Evolutionary conservation across 257 asterid species (phyloP), one percentile per base, ranked within the genome.

Genomic region (Penstemon eatonii): DNA sequence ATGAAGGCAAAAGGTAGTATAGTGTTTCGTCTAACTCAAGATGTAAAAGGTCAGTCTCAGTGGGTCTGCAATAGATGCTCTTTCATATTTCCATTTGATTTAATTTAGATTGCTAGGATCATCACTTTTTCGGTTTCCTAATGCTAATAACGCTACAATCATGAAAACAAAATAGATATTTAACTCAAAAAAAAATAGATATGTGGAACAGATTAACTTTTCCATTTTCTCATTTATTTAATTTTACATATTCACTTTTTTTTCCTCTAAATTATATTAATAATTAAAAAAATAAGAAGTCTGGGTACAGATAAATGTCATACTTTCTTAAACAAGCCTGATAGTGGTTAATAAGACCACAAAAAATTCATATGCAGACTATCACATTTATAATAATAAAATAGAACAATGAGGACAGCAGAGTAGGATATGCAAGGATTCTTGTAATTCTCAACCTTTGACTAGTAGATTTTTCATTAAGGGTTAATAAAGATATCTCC

Each of bases 401-500:
- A 68, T 47, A 55, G 77, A 65, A 61, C 50, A 57, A 33, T 46
- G 6, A 56, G 56, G 78, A 50, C 46, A 63, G 38, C 65, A 66
- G 68, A 74, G 66, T 68, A 65, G 33, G 63, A 71, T 7, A 58
- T 68, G 77, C 82, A 79, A 68, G 79, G 79, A 71, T 78, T 78
- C 79, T 72, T 54, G 80, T 71, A 59, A 64, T 62, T 63, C 9
- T 56, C 65, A 51, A 69, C 73, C 73, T 69, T 42, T 77, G 56
- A 38, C 41, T 65, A 9, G 55, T 11, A 37, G 67, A 44, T 49
- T 13, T 59, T 67, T 63, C 70, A 45, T 50, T 45, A 42, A 73
- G 68, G 57, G 55, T 63, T 44, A 46, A 42, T 7, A 40, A 38
- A 9, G 38, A 60, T 38, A 51, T 67, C 10, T 46, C 54, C n/a